Evolutionary conservation across 805 yeast genomes (phyloP).

Genomic region (Nakazawaea peltata): DNA sequence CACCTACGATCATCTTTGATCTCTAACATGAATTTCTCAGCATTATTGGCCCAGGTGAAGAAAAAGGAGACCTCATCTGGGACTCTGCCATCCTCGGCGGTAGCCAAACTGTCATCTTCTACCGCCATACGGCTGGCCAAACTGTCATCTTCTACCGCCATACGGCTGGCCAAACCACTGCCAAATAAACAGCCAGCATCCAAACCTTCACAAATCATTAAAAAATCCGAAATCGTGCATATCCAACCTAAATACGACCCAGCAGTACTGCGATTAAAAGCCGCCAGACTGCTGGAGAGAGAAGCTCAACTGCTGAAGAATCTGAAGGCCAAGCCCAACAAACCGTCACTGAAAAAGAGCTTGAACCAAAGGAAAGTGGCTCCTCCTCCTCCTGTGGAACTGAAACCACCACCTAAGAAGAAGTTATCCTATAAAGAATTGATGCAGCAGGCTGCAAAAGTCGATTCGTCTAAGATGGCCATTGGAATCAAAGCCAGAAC

Average conservation of each 20-base stretch:
- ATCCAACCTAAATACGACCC: slow-evolving; percentile 43
- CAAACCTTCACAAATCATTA: no score
- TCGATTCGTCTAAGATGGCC: slow-evolving; percentile 42
- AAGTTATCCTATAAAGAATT: slow-evolving; percentile 58
- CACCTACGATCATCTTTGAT: no score
- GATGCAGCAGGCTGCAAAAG: slow-evolving; percentile 58
- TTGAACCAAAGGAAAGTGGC: no score
- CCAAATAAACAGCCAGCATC: not conserved
- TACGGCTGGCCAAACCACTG: not conserved
- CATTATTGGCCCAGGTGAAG: slow-evolving; percentile 22
- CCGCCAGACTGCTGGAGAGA: slow-evolving; percentile 50
- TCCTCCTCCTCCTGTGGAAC: no score
- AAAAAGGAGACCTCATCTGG: no score
- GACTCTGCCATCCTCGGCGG: not conserved
- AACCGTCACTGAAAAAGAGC: no score
- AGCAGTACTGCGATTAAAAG: slow-evolving; percentile 63
- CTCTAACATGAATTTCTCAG: slow-evolving; percentile 16
- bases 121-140: not conserved
- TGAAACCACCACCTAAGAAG: slow-evolving; percentile 20
- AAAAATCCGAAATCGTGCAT: slow-evolving; percentile 11
- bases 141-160: no score
- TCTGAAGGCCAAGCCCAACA: slow-evolving; percentile 5
- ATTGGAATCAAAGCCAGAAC: slow-evolving; percentile 21
- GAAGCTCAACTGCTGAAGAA: slow-evolving; percentile 29
- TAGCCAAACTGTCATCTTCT: not conserved